Conservation (phyloP, 345 rosid genomes). For the Erucastrum elatum region DNA sequence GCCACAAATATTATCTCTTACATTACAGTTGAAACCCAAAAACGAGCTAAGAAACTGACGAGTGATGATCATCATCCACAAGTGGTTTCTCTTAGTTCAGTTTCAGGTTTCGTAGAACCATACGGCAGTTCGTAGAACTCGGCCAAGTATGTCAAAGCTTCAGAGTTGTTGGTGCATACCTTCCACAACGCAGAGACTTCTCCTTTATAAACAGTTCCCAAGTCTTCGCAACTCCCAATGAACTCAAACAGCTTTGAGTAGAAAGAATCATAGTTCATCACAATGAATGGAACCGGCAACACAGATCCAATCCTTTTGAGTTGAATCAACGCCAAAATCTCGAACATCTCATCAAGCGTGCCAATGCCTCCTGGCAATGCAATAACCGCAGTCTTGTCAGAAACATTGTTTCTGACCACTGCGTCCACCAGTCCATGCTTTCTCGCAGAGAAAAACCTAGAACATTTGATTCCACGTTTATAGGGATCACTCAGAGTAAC, state of each 20-base stretch:
- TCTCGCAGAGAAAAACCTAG: slow-evolving; percentile 93
- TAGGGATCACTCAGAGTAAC: not conserved
- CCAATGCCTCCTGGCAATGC: slow-evolving; percentile 93
- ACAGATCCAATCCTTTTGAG: slow-evolving; percentile 74
- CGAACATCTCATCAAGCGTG: slow-evolving; percentile 86
- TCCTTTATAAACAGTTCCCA: slow-evolving; percentile 75
- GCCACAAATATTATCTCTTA: not conserved
- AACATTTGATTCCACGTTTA: not conserved
- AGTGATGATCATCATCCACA: slow-evolving; percentile 4
- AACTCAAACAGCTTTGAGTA: slow-evolving; percentile 76
- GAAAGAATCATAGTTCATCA: slow-evolving; percentile 85
- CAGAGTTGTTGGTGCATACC: slow-evolving; percentile 67
- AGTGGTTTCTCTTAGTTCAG: slow-evolving; percentile 24
- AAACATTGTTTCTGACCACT: slow-evolving; percentile 52
- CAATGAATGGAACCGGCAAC: slow-evolving; percentile 74
- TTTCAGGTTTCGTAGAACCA: slow-evolving; percentile 10
- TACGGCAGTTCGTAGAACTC: slow-evolving; percentile 60
- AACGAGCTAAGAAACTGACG: slow-evolving; percentile 5
- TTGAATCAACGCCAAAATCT: slow-evolving; percentile 81
- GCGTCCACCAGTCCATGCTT: slow-evolving; percentile 92
- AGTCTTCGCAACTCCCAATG: slow-evolving; percentile 64
- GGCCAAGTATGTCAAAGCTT: slow-evolving; percentile 68
- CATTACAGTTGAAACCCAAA: not conserved
- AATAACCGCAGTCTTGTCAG: slow-evolving; percentile 73
- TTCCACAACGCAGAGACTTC: slow-evolving; percentile 81